Evolutionary conservation across 495 filamentous ascomycete genomes (phyloP).

Genomic region (Penicillium goetzii): DNA sequence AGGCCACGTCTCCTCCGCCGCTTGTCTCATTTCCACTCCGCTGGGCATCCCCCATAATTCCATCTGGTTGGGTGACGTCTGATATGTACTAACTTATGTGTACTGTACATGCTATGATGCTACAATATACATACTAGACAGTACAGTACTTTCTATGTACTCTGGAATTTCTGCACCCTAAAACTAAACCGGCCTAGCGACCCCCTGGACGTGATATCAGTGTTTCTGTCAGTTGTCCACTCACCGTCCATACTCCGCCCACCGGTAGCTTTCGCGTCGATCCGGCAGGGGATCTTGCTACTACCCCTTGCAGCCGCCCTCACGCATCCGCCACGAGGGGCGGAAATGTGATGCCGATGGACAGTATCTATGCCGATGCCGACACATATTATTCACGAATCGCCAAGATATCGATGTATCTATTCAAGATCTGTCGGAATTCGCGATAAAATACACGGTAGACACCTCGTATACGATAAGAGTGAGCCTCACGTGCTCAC

Average conservation of each 20-base stretch:
- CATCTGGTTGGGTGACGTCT: background rate
- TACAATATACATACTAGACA: background rate
- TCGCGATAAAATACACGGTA: background rate
- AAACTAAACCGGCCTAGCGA: background rate
- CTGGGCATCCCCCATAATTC: background rate
- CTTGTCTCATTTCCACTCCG: slow-evolving; percentile 16
- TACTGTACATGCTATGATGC: background rate
- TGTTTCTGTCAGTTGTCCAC: background rate
- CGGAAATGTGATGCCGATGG: slow-evolving; percentile 9
- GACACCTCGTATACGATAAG: background rate
- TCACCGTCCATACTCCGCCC: slow-evolving; percentile 1
- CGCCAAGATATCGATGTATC: background rate
- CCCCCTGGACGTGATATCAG: background rate
- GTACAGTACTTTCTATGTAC: background rate
- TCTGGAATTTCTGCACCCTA: background rate
- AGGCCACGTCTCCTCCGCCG: slow-evolving; percentile 36
- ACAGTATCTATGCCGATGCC: slow-evolving; percentile 10
- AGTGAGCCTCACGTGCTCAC: background rate
- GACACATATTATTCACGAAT: background rate
- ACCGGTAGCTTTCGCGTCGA: slow-evolving; percentile 21
- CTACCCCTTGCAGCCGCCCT: slow-evolving; percentile 27
- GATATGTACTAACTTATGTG: background rate
- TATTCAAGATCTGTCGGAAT: background rate
- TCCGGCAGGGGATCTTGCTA: slow-evolving; percentile 27
- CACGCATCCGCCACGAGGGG: slow-evolving; percentile 29